These are phyloP conservation scores for Rhizopogon sp. DNA, from an alignment of 768 basidiomycete species.

Conservation along the genomic window DNA sequence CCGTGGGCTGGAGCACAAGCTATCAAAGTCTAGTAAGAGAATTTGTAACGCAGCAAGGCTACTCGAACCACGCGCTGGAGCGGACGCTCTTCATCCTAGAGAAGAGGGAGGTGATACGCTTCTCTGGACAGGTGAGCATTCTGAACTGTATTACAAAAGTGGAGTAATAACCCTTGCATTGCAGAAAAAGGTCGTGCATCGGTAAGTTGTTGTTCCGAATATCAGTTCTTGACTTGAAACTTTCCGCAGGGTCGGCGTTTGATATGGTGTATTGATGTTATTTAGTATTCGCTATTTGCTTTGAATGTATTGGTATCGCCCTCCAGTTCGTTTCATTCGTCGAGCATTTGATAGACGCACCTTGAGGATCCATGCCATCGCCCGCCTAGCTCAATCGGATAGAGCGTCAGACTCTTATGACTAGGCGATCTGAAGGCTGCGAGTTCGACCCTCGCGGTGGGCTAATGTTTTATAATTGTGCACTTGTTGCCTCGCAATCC, in stretches of 20 bases:
- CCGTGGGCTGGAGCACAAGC: constrained; percentile 95
- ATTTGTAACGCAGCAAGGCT: constrained; percentile 91
- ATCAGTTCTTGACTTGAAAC: constrained; percentile 1
- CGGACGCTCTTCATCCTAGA: constrained; percentile 88
- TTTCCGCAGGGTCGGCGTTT: constrained; percentile 26
- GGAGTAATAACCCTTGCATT: constrained; percentile 5
- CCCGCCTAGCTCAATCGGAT: constrained; percentile 67
- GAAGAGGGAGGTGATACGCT: constrained; percentile 92
- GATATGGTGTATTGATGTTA: background rate
- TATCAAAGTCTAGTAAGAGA: constrained; percentile 91
- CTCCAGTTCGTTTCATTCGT: background rate
- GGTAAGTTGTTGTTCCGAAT: constrained; percentile 20
- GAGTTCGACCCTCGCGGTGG: constrained; percentile 63
- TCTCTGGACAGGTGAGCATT: constrained; percentile 57
- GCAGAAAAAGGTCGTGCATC: constrained; percentile 55
- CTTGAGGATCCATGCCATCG: constrained; percentile 6
- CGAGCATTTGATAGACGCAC: background rate
- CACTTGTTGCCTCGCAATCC: no score
- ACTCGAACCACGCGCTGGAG: constrained; percentile 86
- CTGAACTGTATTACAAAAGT: background rate
- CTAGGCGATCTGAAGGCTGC: constrained; percentile 53
- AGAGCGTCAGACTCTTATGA: constrained; percentile 62
- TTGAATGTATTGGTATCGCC: background rate
- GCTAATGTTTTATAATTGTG: constrained; percentile 29
- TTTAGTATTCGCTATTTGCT: background rate